These are phyloP conservation scores for Haplographium delicatum DNA, from an alignment of 495 filamentous ascomycete genomes.

Conservation along the genomic window DNA sequence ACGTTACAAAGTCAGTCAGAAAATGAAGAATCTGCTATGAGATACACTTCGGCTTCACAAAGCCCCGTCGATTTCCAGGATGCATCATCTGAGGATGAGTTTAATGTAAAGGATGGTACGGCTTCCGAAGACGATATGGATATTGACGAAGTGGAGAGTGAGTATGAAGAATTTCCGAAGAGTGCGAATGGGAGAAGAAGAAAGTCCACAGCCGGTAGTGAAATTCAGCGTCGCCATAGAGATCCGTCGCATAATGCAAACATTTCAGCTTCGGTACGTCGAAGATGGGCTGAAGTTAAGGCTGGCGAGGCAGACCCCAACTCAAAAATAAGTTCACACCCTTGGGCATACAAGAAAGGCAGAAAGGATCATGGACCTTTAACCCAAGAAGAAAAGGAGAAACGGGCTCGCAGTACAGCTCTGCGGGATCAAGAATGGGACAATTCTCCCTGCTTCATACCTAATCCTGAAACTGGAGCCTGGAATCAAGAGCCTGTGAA, in stretches of 20 bases:
- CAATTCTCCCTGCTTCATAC: slow-evolving; percentile 7
- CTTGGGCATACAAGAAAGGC: slow-evolving; percentile 23
- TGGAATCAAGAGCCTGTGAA: slow-evolving; percentile 14
- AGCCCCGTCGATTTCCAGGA: too few species aligned
- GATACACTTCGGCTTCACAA: too few species aligned
- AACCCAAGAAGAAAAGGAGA: slow-evolving; percentile 5
- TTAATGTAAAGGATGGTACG: not conserved
- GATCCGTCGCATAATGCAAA: not conserved
- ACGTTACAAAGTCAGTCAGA: too few species aligned
- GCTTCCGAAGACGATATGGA: not conserved
- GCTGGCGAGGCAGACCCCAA: not conserved
- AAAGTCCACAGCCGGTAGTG: not conserved
- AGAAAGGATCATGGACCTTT: too few species aligned
- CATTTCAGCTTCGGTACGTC: slow-evolving; percentile 14
- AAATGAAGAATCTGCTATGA: too few species aligned
- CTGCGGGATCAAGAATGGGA: slow-evolving; percentile 2
- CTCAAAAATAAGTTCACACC: not conserved
- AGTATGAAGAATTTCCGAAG: not conserved
- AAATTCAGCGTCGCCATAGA: not conserved
- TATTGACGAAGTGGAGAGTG: not conserved
- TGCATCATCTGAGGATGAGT: not conserved
- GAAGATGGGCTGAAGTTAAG: slow-evolving; percentile 11
- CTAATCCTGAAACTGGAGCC: slow-evolving; percentile 19
- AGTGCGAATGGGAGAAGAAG: not conserved
- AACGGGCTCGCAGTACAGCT: not conserved